These are phyloP conservation scores for Epichloe gansuensis DNA, from an alignment of 2,329 filamentous ascomycete genomes.

Conservation along the genomic window DNA sequence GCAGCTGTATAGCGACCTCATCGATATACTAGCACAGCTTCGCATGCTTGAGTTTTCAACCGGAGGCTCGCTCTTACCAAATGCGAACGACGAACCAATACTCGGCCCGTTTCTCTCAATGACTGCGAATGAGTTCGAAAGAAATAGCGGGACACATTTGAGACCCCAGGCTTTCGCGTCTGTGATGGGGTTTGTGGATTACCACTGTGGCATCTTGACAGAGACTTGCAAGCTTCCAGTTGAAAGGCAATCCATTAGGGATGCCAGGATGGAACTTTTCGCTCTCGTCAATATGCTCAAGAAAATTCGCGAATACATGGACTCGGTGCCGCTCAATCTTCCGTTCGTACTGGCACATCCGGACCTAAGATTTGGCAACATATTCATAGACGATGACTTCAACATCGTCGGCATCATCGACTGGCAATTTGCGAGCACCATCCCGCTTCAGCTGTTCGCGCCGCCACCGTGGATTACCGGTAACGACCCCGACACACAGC, in stretches of 20 bases:
- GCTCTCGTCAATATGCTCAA: slow-evolving; percentile 5
- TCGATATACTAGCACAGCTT: slow-evolving; percentile 15
- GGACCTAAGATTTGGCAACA: slow-evolving; percentile 12
- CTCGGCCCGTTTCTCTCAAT: slow-evolving; percentile 10
- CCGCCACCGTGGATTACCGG: slow-evolving; percentile 11
- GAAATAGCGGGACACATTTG: not conserved
- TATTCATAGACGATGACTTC: slow-evolving; percentile 13
- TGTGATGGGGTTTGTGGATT: slow-evolving; percentile 4
- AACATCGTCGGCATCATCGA: slow-evolving; percentile 14
- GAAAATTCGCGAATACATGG: not conserved
- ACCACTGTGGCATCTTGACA: slow-evolving; percentile 7
- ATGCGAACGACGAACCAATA: slow-evolving; percentile 7
- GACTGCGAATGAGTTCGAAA: slow-evolving; percentile 7
- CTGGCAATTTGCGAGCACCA: slow-evolving; percentile 12
- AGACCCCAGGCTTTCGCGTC: not conserved
- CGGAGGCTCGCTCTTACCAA: slow-evolving; percentile 14
- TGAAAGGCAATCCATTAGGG: slow-evolving; percentile 1
- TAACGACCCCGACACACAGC: not conserved
- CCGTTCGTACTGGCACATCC: slow-evolving; percentile 9
- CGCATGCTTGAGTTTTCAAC: slow-evolving; percentile 12
- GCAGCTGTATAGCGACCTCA: slow-evolving; percentile 12
- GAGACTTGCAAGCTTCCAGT: slow-evolving; percentile 7
- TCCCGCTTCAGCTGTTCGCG: slow-evolving; percentile 8
- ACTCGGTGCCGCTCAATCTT: not conserved
- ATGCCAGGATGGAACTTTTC: slow-evolving; percentile 9